Evolutionary conservation across 805 yeast genomes (phyloP), one percentile per base, ranked within the genome.

Genomic region (Cyberlindnera saturnus): DNA sequence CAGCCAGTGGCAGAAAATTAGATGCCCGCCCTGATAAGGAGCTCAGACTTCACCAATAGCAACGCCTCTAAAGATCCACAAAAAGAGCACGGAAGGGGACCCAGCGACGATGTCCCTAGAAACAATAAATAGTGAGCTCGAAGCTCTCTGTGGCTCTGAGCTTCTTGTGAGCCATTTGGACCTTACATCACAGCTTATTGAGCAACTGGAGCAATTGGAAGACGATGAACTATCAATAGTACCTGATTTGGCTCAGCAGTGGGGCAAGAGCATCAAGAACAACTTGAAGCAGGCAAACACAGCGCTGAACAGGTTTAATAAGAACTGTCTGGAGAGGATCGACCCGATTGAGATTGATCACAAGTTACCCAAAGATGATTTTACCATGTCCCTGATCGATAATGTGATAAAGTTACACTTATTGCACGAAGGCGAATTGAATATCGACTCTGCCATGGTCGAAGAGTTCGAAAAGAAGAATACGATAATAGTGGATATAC

Each of bases 331-430:
- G 5, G 54, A 52, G n/a, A 59, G 56, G 40, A 43, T 64, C 29
- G 66, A 61, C 10, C 60, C 62, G 9, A 17, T 29, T 16, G 64
- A 61, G 38, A 57, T 60, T 29, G 62, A 63, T 10, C 66, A 66
- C 38, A 59, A 57, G 36, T 48, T 67, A 10, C 51, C 50, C 3
- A 53, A 47, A 30, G 53, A 59, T 2, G 44, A 52, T 5, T 17
- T 50, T 15, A 50, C 45, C 33, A 38, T 52, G 42, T 40, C 46
- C 9, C 48, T 59, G 31, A 61, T 74, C 17, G 64, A 70, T 30
- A 56, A 58, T 15, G 77, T 77, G 1, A 63, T 76, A 9, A 66
- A 67, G 17, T 60, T 67, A 43, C 80, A 76, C 50, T 55, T 76
- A 17, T 56, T 71, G 10, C 61, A 79, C n/a, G 67, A 66, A 42